Base-by-base conservation (phyloP, 352 stramenopile species). In the Pythium monospermum region DNA sequence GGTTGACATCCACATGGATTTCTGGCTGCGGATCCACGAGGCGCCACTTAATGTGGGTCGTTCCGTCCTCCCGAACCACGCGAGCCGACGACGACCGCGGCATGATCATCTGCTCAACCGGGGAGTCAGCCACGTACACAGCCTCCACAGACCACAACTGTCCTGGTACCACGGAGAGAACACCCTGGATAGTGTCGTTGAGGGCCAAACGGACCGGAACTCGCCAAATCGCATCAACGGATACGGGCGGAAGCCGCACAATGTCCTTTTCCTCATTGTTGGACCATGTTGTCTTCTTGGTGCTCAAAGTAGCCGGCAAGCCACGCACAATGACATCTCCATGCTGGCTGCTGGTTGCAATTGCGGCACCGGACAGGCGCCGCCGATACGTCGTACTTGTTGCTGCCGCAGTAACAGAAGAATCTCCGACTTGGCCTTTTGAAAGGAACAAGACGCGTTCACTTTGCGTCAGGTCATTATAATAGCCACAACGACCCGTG, bases 61-160 rank as follows among this genome's bases (percentile, higher is more conserved):
- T 45, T 1, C 49, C 49, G 22, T 47, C 44, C 8, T 12, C 36
- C 21, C 5, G 13, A 18, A 21, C 31, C 1, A 18, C 27, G 21
- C 39, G 28, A 16, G 26, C 44, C 8, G 48, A 64, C n/a, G 57
- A 64, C 0, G 43, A 51, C 3, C 32, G 8, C 6, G 57, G 42
- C 23, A 64, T 64, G 0, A 19, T 23, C 19, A 59, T 49, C n/a
- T 6, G 18, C 8, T 37, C 3, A 21, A 64, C 12, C 3, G 48
- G 21, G 4, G 35, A 23, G 2, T 33, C 12, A 3, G 26, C 19
- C 12, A 13, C 21, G 49, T 49, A 64, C 5, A 23, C 37, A 8
- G 44, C 43, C 21, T 59, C 43, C 6, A 64, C 30, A 13, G 42
- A 59, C 57, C 57, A 64, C 18, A 57, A 41, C 21, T 13, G 23